Percentiles rank a stretch among this genome's conserved stretches.
phyloP scores from a whole-genome alignment of 164 flowering plant genomes.

The Vitis vinifera region ASM3070453v1 NC_081814.1:7548001-7548500 shows the following conservation, averaged over 20 bases:
- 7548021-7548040: not conserved
- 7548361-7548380: no score
- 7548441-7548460: not conserved
- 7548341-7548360: no score
- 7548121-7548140: no score
- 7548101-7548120: no score
- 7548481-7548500: not conserved
- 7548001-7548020: conserved; percentile 44
- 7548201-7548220: not conserved
- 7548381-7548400: no score
- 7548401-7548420: no score
- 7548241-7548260: not conserved
- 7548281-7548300: no score
- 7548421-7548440: not conserved
- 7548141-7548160: no score
- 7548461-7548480: not conserved
- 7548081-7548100: no score
- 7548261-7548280: not conserved
- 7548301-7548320: no score
- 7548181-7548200: not conserved
- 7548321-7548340: no score
- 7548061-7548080: not conserved
- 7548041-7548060: not conserved
- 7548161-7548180: not conserved
- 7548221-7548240: not conserved